Conservation (phyloP, 2,329 filamentous ascomycete genomes). For the Stagonosporopsis cucurbitacearum region DNA sequence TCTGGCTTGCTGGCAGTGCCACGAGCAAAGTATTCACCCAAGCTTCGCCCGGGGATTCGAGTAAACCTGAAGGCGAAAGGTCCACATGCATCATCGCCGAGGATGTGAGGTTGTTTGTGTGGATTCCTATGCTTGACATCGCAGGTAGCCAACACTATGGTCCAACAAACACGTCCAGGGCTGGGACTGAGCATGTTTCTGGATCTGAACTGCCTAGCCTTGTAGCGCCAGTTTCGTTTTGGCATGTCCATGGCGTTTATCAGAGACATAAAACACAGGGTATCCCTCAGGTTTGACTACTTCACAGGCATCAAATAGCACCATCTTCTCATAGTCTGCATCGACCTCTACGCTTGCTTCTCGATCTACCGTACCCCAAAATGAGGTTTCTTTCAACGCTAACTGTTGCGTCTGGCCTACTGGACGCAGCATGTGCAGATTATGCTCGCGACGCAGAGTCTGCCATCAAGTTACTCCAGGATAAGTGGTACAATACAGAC, state of each 20-base stretch:
- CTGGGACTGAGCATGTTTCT: slow-evolving; percentile 22
- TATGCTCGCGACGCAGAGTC: slow-evolving; percentile 36
- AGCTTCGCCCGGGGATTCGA: slow-evolving; percentile 10
- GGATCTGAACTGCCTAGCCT: slow-evolving; percentile 15
- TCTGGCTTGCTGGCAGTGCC: slow-evolving; percentile 28
- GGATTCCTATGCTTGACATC: slow-evolving; percentile 19
- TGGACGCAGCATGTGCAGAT: slow-evolving; percentile 23
- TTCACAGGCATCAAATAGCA: not conserved
- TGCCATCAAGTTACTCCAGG: slow-evolving; percentile 39
- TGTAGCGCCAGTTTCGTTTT: slow-evolving; percentile 20
- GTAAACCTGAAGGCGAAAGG: not conserved
- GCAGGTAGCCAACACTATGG: slow-evolving; percentile 18
- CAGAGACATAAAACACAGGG: slow-evolving; percentile 28
- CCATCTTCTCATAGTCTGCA: not conserved
- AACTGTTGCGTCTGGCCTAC: slow-evolving; percentile 3
- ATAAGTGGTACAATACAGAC: slow-evolving; percentile 42
- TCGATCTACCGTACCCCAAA: not conserved
- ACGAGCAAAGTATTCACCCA: slow-evolving; percentile 18
- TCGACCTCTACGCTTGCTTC: not conserved
- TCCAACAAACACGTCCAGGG: slow-evolving; percentile 25
- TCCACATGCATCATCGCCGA: slow-evolving; percentile 23
- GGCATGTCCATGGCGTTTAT: slow-evolving; percentile 20
- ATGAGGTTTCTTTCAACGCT: slow-evolving; percentile 27
- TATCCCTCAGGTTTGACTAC: slow-evolving; percentile 9
- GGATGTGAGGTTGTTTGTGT: slow-evolving; percentile 27